Evolutionary conservation across 108 stramenopile genomes (phyloP).

Genomic region (Phaeodactylum tricornutum): DNA sequence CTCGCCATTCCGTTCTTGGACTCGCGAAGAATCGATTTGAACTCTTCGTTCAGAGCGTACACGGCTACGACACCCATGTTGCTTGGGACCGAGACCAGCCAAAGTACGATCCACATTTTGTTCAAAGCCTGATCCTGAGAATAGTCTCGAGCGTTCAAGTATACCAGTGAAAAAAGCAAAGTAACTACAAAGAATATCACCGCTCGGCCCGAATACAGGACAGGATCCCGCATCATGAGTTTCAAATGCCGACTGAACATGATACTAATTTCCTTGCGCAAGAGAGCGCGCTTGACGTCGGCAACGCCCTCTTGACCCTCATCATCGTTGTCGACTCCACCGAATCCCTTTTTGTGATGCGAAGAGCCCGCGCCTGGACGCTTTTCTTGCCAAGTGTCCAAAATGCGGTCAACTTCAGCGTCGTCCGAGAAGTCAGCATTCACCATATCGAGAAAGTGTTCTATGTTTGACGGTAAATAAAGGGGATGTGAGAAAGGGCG

Average conservation of each 20-base stretch:
- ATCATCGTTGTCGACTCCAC: slow-evolving; percentile 3
- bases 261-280: slow-evolving; percentile 7
- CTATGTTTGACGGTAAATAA: not conserved
- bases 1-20: slow-evolving; percentile 26
- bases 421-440: slow-evolving; percentile 21
- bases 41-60: slow-evolving; percentile 25
- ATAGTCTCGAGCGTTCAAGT: slow-evolving; percentile 9
- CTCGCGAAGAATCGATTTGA: slow-evolving; percentile 18
- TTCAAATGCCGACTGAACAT: slow-evolving; percentile 13
- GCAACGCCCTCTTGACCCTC: slow-evolving; percentile 6
- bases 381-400: slow-evolving; percentile 24
- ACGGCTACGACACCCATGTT: slow-evolving; percentile 25
- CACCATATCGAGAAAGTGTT: slow-evolving; percentile 33
- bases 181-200: slow-evolving; percentile 11
- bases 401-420: slow-evolving; percentile 17
- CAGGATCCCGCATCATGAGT: slow-evolving; percentile 15
- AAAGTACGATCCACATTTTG: slow-evolving; percentile 17
- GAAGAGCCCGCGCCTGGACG: not conserved
- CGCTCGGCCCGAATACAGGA: slow-evolving; percentile 18
- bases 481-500: not conserved
- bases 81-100: slow-evolving; percentile 7
- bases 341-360: slow-evolving; percentile 5
- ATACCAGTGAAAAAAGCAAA: slow-evolving; percentile 19
- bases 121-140: slow-evolving; percentile 12
- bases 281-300: not conserved